Percentiles rank a stretch among this genome's conserved stretches.
Evolutionary conservation across 768 basidiomycete species (phyloP).

Genomic region (Rhodocollybia butyracea): DNA sequence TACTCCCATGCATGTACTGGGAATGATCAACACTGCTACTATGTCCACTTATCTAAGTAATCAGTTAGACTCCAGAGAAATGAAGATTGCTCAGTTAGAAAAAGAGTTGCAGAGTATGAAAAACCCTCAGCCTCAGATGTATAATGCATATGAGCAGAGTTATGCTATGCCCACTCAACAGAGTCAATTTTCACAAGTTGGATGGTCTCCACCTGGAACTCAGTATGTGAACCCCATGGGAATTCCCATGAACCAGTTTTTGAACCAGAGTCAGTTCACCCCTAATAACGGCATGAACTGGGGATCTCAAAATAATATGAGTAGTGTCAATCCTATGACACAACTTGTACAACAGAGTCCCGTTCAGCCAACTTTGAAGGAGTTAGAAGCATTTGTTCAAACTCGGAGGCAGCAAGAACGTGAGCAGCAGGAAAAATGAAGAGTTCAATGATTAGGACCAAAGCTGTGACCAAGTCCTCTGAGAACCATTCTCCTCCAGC

Average conservation of each 20-base stretch:
- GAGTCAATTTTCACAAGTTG: conserved; percentile 2
- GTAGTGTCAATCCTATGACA: not conserved
- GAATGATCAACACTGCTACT: not conserved
- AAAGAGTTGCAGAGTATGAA: not conserved
- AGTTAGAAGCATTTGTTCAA: not conserved
- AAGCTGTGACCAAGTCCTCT: not conserved
- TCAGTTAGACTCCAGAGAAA: not conserved
- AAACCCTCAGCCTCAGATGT: not conserved
- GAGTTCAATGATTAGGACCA: not conserved
- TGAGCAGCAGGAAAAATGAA: not conserved
- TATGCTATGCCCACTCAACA: not conserved
- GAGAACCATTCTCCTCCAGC: not conserved
- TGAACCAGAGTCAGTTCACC: not conserved
- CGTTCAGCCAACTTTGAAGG: not conserved
- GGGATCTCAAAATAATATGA: not conserved
- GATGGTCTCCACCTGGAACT: not conserved
- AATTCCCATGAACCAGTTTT: too few species aligned
- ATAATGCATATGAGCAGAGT: not conserved
- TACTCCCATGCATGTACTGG: not conserved
- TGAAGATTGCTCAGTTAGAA: not conserved
- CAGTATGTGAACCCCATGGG: not conserved
- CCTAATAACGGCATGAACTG: not conserved
- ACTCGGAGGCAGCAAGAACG: not conserved
- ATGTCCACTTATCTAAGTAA: not conserved
- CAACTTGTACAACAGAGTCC: not conserved